Evolutionary conservation across 805 yeast species (phyloP), one percentile per base, ranked within the genome.

Genomic region (Candida xyloterini): DNA sequence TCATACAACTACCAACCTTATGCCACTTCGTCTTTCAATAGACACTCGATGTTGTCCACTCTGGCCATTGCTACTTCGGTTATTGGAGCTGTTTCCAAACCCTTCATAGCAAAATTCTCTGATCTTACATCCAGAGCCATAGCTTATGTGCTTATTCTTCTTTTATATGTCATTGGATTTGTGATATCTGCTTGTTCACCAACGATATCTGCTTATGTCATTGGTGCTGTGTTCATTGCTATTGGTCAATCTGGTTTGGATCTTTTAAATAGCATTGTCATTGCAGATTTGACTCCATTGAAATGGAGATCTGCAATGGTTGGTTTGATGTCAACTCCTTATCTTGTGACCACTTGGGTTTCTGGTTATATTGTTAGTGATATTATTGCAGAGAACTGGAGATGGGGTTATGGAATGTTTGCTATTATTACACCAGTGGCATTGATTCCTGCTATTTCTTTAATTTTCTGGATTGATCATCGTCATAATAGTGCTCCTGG

Each of bases 351-450:
- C 37, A 59, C 66, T 15, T 71, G 73, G 72, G 53, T 67, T 42
- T 51, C 70, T n/a, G 75, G 74, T 37, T 57, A 53, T 5, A 66
- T 67, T 43, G 67, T 55, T 8, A 47, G 51, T 4, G 56, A 60
- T 23, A 53, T 71, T 15, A 50, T 60, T 11, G 48, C 46, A 27
- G 47, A 44, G 18, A 63, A 66, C 36, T 74, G 79, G 79, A 62
- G 76, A 53, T 67, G 72, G 70, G 79, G 78, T 23, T 71, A 69
- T 46, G 76, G 76, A 34, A 65, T 71, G 67, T 72, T 72, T 59
- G 66, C 71, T 15, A 61, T 71, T 29, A 62, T 71, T 18, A 58
- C 67, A 35, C 75, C 76, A 4, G 67, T 59, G 6, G 65, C 61
- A 14, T 36, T 60, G n/a, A 28, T 47, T 13, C 72, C 72, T 21